A percentile compares a stretch with the other conserved stretches of the same genome.
Evolutionary conservation across 129 eudicot genomes (phyloP).

Genomic region (Artemisia tridentata): DNA sequence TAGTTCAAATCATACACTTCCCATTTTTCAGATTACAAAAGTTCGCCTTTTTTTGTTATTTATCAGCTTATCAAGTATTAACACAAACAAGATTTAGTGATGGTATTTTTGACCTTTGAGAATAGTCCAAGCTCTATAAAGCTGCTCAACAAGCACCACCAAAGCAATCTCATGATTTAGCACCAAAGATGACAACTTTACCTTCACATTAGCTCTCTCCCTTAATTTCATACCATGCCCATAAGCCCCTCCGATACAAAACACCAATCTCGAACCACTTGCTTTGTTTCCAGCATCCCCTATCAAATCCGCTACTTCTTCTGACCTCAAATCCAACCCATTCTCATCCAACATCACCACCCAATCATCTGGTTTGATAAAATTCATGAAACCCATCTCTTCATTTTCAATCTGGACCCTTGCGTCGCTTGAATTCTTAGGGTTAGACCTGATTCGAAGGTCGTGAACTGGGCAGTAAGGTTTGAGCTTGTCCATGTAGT

Average conservation of each 20-base stretch:
- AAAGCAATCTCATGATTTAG: slow-evolving; percentile 88
- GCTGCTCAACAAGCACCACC: slow-evolving; percentile 78
- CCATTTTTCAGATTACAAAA: not conserved
- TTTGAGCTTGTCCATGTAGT: slow-evolving; percentile 68
- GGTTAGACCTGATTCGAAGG: slow-evolving; percentile 67
- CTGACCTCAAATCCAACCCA: slow-evolving; percentile 64
- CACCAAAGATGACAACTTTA: slow-evolving; percentile 72
- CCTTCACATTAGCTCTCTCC: slow-evolving; percentile 59
- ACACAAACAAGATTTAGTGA: slow-evolving; percentile 42
- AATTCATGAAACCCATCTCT: slow-evolving; percentile 60
- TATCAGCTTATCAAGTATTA: not conserved
- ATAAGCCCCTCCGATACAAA: slow-evolving; percentile 94
- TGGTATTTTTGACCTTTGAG: slow-evolving; percentile 92
- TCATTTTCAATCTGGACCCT: slow-evolving; percentile 77
- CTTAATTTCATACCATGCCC: slow-evolving; percentile 81
- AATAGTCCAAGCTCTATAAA: slow-evolving; percentile 90
- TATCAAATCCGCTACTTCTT: slow-evolving; percentile 73
- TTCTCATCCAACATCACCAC: slow-evolving; percentile 89
- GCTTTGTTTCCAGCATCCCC: slow-evolving; percentile 74
- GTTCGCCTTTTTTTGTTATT: not conserved
- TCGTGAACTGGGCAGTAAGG: slow-evolving; percentile 60
- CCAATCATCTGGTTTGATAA: slow-evolving; percentile 67
- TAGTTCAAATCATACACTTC: not conserved
- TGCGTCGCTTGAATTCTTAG: slow-evolving; percentile 74
- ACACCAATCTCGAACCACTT: slow-evolving; percentile 71